Evolutionary conservation across 1,139 yeast genomes (phyloP), one percentile per base, ranked within the genome.

Genomic region (Hansenula sp.): DNA sequence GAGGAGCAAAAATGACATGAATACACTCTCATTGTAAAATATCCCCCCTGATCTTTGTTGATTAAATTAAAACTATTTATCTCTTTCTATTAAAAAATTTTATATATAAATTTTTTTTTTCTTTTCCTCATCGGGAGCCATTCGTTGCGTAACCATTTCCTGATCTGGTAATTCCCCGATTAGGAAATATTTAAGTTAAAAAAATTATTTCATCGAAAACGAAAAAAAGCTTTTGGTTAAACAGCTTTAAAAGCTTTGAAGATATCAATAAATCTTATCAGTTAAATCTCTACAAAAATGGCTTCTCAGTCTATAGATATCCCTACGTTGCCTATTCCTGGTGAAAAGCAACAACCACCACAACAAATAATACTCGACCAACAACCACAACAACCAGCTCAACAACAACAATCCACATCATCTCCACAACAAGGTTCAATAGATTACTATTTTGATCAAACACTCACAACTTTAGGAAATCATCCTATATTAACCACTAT

Each of bases 1-100:
- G 96, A 86, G 25, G 97, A 90, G 70, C 98, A 92, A 68, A 92
- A 92, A 66, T 92, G 97, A 61, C 98, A 92, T 54, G 86, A 82
- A 64, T 87, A 80, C 41, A 92, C 82, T 79, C 98, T 86, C 98
- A 92, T 90, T 31, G 2, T 16, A 14, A n/a, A n/a, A n/a, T n/a
- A n/a, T n/a, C n/a, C n/a, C n/a, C n/a, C n/a, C n/a, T n/a, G n/a
- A n/a, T n/a, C n/a, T n/a, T n/a, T n/a, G n/a, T n/a, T n/a, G n/a
- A n/a, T n/a, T n/a, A n/a, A n/a, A n/a, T n/a, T n/a, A n/a, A n/a
- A n/a, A n/a, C n/a, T n/a, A n/a, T n/a, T n/a, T n/a, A n/a, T n/a
- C n/a, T 27, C 29, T 16, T 5, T 27, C 17, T 6, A n/a, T n/a
- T 27, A n/a, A 14, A 27, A 27, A 27, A n/a, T 27, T 27, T 27